These are phyloP conservation scores for Penicillium sp. DNA, from an alignment of 2,329 filamentous ascomycete genomes.

Conservation along the genomic window DNA sequence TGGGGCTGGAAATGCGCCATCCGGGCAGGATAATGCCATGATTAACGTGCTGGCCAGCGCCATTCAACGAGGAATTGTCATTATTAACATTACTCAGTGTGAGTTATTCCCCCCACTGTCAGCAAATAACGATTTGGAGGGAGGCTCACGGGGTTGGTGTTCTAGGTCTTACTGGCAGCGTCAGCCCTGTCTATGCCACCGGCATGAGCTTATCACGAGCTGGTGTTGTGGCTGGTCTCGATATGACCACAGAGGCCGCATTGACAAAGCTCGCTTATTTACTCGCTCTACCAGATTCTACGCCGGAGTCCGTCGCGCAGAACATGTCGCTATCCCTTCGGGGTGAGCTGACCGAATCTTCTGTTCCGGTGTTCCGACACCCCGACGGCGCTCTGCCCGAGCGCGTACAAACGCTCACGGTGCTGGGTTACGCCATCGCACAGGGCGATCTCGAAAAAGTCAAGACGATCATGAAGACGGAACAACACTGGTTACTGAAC, in stretches of 20 bases:
- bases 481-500: constrained; percentile 69
- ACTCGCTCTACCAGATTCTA: constrained; percentile 67
- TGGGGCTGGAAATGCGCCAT: constrained; percentile 87
- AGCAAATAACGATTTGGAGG: constrained; percentile 15
- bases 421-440: neutral
- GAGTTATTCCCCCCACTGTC: constrained; percentile 45
- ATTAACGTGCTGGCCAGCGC: constrained; percentile 75
- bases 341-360: constrained; percentile 80
- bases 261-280: constrained; percentile 89
- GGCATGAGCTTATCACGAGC: constrained; percentile 76
- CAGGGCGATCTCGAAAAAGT: constrained; percentile 47
- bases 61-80: constrained; percentile 76
- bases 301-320: constrained; percentile 64
- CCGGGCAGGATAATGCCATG: constrained; percentile 75
- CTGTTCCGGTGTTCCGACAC: constrained; percentile 73
- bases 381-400: constrained; percentile 61
- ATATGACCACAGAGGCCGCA: constrained; percentile 86
- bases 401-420: constrained; percentile 42
- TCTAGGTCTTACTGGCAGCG: constrained; percentile 63
- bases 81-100: constrained; percentile 93
- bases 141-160: constrained; percentile 18
- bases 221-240: constrained; percentile 85
- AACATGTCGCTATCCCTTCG: constrained; percentile 75
- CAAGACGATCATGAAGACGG: constrained; percentile 65
- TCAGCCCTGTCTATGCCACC: constrained; percentile 75